Conservation (phyloP, 805 yeast species). For the Maudiozyma serrabonitensis region DNA sequence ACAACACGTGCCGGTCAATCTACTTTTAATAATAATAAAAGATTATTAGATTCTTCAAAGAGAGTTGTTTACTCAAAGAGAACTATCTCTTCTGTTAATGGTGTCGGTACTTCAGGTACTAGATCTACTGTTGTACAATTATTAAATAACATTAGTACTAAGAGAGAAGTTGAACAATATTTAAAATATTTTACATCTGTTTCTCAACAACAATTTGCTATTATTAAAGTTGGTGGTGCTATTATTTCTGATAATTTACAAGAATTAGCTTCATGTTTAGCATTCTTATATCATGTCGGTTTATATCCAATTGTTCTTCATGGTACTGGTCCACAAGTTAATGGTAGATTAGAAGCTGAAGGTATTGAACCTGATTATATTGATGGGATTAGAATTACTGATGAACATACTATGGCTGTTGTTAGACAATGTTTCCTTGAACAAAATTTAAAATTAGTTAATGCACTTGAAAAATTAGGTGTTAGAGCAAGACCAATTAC, state of each 20-base stretch:
- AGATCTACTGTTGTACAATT: slow-evolving; percentile 93
- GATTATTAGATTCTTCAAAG: slow-evolving; percentile 3
- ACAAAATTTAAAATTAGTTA: slow-evolving; percentile 88
- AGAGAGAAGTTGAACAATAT: slow-evolving; percentile 96
- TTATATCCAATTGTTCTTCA: slow-evolving; percentile 93
- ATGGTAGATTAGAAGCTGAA: slow-evolving; percentile 82
- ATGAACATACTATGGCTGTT: slow-evolving; percentile 87
- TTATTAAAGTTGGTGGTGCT: slow-evolving; percentile 98
- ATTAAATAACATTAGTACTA: slow-evolving; percentile 91
- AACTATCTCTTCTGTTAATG: slow-evolving; percentile 16
- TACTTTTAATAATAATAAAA: slow-evolving; percentile 4
- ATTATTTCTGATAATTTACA: slow-evolving; percentile 90
- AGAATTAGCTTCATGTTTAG: slow-evolving; percentile 89
- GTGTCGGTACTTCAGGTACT: slow-evolving; percentile 36
- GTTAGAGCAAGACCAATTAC: slow-evolving; percentile 98
- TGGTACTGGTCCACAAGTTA: slow-evolving; percentile 99
- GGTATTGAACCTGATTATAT: slow-evolving; percentile 93
- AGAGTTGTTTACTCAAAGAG: slow-evolving; percentile 24
- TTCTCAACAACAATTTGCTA: slow-evolving; percentile 93
- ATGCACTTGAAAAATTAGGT: slow-evolving; percentile 92
- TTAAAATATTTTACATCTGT: slow-evolving; percentile 94
- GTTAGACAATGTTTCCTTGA: slow-evolving; percentile 92
- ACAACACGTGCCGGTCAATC: slow-evolving; percentile 9
- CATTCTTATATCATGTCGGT: slow-evolving; percentile 94
- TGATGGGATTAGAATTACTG: slow-evolving; percentile 95